Evolutionary conservation across 441 rosid genomes (phyloP), one percentile per base, ranked within the genome.

Genomic region (Gossypium schwendimanii): DNA sequence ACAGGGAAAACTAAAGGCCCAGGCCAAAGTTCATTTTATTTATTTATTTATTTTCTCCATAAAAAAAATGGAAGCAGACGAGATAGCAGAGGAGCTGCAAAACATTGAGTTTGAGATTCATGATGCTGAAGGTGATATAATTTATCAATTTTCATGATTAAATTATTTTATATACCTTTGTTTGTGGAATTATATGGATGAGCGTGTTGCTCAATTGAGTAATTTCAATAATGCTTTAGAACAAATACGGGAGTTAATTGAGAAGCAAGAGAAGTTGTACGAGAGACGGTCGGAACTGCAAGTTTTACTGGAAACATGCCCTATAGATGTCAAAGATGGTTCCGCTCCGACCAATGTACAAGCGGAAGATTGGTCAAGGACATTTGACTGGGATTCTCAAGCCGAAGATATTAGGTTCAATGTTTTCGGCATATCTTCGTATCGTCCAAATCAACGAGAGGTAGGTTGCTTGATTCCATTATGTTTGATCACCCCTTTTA

Each of bases 371-470:
- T 95, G 98, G 96, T 86, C 89, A 0, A 90, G 89, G 36, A 17
- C 86, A 12, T 92, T 91, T 70, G 90, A 87, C 57, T 95, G 99
- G 99, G 99, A 95, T 73, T 87, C 92, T 77, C 87, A 77, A 58
- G 96, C 94, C 58, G 94, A 91, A 24, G 91, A 86, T 77, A 73
- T 79, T 24, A 84, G 87, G 84, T 84, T 93, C 54, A 90, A 95
- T 80, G 78, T 90, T n/a, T 95, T 95, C 39, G 97, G 99, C 67
- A 95, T 95, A 59, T 79, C 92, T 9, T 55, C 84, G 1, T 95
- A 91, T 63, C 95, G 98, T 21, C 88, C 96, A 2, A 93, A 95
- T 85, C 98, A 93, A 83, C 85, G 83, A 44, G 90, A 93, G 90
- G 99, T 92, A 73, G 79, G 87, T 62, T 9, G 31, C 73, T 65